Evolutionary conservation across 371 early-diverging fungal species (phyloP), one percentile per base, ranked within the genome.

Genomic region (Mucor racemosus): DNA sequence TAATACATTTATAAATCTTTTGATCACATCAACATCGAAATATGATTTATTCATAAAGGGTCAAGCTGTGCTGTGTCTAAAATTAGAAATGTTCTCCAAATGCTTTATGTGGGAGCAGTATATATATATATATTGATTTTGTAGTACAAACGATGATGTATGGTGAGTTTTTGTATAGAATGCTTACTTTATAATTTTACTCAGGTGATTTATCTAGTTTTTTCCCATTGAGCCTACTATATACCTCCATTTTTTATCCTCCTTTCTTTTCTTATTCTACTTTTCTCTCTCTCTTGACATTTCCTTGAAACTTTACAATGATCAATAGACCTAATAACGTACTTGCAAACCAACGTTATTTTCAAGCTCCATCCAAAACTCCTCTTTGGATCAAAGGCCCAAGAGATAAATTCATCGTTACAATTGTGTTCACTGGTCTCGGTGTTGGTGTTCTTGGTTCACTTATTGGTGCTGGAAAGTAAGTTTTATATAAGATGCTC

Each of bases 291-390:
- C 63, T 66, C 64, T 56, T 66, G 63, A 39, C 55, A 40, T 33
- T 19, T 77, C 41, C 21, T 48, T 48, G 19, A 53, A 48, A 39
- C 39, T 57, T 62, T 60, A 31, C 38, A 62, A 76, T 76, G 73
- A 26, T 80, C 7, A 78, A 80, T 46, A 64, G 72, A 60, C 76
- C 73, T 5, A 80, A 78, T 64, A 66, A 70, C 60, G 81, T 80
- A 33, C 36, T 76, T 41, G 67, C 68, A 15, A 63, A 78, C 26
- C 81, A 80, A 58, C 65, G 71, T 10, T 46, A 66, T 38, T 80
- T 78, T 42, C 81, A 80, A 67, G 76, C 76, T n/a, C 75, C 72
- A 40, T 63, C 67, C 36, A 61, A 68, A 62, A 38, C 62, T 15
- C 62, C 62, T 26, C 62, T 62, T 35, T 62, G 62, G 62, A 62